These are phyloP conservation scores for Elsinoe australis DNA, from an alignment of 2,329 filamentous ascomycete genomes.

Conservation along the genomic window DNA sequence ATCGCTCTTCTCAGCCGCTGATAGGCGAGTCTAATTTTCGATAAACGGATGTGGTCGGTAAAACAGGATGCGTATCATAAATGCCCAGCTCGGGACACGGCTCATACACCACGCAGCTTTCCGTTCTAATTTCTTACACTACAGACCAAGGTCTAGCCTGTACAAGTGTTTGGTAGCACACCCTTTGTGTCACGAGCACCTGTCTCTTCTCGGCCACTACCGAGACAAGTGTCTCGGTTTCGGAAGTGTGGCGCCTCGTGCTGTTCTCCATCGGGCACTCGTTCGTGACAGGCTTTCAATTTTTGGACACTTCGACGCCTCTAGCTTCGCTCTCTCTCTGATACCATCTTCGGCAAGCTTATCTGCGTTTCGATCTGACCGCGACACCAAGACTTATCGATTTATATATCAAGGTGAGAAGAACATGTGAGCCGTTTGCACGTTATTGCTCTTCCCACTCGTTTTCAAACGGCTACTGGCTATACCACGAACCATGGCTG, in stretches of 20 bases:
- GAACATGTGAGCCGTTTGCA: constrained; percentile 4
- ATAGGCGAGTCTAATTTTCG: too few relatives aligned
- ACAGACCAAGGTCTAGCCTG: too few relatives aligned
- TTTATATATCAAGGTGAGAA: constrained; percentile 8
- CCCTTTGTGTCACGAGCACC: too few relatives aligned
- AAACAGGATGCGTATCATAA: too few relatives aligned
- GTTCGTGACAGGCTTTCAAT: constrained; percentile 2
- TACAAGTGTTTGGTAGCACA: too few relatives aligned
- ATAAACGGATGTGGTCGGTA: too few relatives aligned
- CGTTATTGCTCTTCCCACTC: not conserved
- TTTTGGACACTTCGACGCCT: not conserved
- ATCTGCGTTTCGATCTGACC: not conserved
- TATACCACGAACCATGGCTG: not conserved
- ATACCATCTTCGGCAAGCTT: not conserved
- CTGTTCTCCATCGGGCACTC: not conserved
- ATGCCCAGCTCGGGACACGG: too few relatives aligned
- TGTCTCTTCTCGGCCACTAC: not conserved
- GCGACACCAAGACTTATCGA: not conserved
- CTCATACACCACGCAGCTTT: too few relatives aligned
- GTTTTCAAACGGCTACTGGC: not conserved
- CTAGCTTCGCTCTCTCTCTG: not conserved
- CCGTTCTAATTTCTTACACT: too few relatives aligned
- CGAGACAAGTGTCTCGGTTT: not conserved
- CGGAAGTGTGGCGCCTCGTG: not conserved
- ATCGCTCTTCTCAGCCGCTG: too few relatives aligned